phyloP scores from a whole-genome alignment of 345 rosid genomes.

The Tarenaya hassleriana region DNA sequence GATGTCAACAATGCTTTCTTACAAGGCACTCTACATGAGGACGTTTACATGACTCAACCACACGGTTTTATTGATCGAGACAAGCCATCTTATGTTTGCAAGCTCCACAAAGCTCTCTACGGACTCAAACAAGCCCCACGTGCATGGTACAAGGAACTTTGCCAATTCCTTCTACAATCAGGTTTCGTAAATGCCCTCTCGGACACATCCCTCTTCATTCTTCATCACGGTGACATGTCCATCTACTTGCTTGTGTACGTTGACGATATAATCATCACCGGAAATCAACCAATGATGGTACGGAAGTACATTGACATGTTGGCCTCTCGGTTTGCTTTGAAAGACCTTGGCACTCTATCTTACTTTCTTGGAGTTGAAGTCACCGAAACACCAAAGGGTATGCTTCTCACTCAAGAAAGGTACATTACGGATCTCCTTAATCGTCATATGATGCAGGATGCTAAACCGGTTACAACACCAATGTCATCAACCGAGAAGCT shows the following conservation, averaged over 20 bases:
- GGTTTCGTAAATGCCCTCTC: neutral
- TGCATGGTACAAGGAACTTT: neutral
- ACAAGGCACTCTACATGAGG: neutral
- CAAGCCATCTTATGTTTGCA: neutral
- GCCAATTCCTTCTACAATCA: neutral
- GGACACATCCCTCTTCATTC: neutral
- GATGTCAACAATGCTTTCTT: neutral
- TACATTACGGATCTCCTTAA: neutral
- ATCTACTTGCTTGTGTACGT: neutral
- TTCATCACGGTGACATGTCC: too few species aligned
- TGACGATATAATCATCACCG: neutral
- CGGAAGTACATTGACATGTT: neutral
- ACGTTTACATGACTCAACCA: neutral
- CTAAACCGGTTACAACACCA: neutral
- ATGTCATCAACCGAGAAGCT: too few species aligned
- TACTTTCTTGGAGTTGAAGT: neutral
- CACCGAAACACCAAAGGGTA: too few species aligned
- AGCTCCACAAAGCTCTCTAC: neutral
- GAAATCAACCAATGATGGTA: neutral
- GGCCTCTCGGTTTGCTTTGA: neutral
- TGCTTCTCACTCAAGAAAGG: too few species aligned
- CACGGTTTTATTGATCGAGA: neutral
- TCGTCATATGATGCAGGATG: neutral
- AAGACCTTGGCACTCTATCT: neutral
- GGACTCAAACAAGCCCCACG: conserved; percentile 5